Evolutionary conservation across 2,329 filamentous ascomycete genomes (phyloP).

Genomic region (Madurella mycetomatis): DNA sequence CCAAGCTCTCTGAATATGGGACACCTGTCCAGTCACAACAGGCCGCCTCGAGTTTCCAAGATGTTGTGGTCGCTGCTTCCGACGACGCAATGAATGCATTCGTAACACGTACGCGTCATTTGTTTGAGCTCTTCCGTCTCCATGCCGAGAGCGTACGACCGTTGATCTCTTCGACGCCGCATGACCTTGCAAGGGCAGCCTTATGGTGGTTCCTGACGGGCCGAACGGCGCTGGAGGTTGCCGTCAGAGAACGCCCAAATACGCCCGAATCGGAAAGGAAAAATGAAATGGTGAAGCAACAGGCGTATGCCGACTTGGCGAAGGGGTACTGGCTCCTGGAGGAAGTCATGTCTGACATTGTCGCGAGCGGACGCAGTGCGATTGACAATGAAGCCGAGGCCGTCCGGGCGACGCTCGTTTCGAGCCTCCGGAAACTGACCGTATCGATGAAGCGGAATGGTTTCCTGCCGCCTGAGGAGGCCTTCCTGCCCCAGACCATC

Average conservation of each 20-base stretch:
- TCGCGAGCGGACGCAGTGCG: slow-evolving; percentile 39
- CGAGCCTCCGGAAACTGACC: slow-evolving; percentile 67
- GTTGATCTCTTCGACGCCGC: slow-evolving; percentile 56
- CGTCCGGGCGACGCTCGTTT: slow-evolving; percentile 53
- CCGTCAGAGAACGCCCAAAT: slow-evolving; percentile 61
- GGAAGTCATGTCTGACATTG: slow-evolving; percentile 48
- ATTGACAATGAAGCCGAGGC: slow-evolving; percentile 47
- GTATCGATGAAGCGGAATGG: slow-evolving; percentile 82
- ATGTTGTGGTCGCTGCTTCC: slow-evolving; percentile 42
- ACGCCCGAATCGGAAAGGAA: slow-evolving; percentile 50
- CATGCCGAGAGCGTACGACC: slow-evolving; percentile 72
- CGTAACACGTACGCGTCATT: slow-evolving; percentile 63
- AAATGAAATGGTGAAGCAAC: slow-evolving; percentile 57
- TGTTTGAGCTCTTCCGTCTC: slow-evolving; percentile 70
- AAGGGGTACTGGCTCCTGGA: slow-evolving; percentile 80
- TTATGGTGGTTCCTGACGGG: slow-evolving; percentile 91
- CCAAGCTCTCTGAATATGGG: slow-evolving; percentile 23
- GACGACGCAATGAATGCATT: slow-evolving; percentile 69
- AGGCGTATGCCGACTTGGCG: slow-evolving; percentile 79
- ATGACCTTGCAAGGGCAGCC: slow-evolving; percentile 66
- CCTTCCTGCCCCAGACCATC: slow-evolving; percentile 68
- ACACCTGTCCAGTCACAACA: slow-evolving; percentile 21
- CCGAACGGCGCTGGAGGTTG: slow-evolving; percentile 66
- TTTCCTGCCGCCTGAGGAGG: slow-evolving; percentile 66
- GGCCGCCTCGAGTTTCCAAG: slow-evolving; percentile 38